phyloP scores from a whole-genome alignment of 306 rosid genomes.

The Citrullus mucosospermus region DNA sequence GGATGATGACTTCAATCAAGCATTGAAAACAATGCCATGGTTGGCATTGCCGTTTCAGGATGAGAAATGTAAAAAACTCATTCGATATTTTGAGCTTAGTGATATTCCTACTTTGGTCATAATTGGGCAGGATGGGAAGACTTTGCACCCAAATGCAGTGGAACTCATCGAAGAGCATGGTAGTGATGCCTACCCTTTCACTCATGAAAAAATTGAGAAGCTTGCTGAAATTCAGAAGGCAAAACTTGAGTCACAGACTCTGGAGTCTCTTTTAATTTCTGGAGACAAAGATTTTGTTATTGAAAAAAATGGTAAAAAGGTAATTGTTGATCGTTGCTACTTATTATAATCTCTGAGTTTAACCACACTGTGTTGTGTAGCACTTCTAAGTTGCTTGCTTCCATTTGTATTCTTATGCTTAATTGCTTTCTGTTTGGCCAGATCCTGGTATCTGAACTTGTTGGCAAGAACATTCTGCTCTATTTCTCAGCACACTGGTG shows the following conservation, averaged over 20 bases:
- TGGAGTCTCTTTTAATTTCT: slow-evolving; percentile 45
- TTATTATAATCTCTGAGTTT: background rate
- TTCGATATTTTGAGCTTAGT: slow-evolving; percentile 36
- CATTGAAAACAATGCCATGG: slow-evolving; percentile 38
- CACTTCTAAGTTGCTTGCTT: background rate
- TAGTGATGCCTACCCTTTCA: slow-evolving; percentile 52
- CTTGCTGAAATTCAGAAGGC: slow-evolving; percentile 46
- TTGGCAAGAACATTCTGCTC: slow-evolving; percentile 56
- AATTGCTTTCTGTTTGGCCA: slow-evolving; percentile 9
- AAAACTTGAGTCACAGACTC: slow-evolving; percentile 44
- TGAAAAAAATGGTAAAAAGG: slow-evolving; percentile 41
- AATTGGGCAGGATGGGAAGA: slow-evolving; percentile 61
- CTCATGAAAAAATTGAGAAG: slow-evolving; percentile 45
- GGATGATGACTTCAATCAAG: slow-evolving; percentile 33
- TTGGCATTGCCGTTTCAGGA: slow-evolving; percentile 52
- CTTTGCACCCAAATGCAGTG: slow-evolving; percentile 34
- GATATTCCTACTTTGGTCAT: slow-evolving; percentile 48
- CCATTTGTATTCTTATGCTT: background rate
- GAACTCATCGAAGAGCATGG: slow-evolving; percentile 53
- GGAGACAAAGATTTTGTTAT: slow-evolving; percentile 38
- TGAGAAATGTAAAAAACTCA: slow-evolving; percentile 24
- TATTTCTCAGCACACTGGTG: slow-evolving; percentile 91
- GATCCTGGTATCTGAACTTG: slow-evolving; percentile 53
- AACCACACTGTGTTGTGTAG: background rate
- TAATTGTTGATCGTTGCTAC: slow-evolving; percentile 5